A percentile compares a stretch with the other conserved stretches of the same genome.
Conservation (phyloP, 1,284 basidiomycete genomes). For the Testicularia cyperi region DNA sequence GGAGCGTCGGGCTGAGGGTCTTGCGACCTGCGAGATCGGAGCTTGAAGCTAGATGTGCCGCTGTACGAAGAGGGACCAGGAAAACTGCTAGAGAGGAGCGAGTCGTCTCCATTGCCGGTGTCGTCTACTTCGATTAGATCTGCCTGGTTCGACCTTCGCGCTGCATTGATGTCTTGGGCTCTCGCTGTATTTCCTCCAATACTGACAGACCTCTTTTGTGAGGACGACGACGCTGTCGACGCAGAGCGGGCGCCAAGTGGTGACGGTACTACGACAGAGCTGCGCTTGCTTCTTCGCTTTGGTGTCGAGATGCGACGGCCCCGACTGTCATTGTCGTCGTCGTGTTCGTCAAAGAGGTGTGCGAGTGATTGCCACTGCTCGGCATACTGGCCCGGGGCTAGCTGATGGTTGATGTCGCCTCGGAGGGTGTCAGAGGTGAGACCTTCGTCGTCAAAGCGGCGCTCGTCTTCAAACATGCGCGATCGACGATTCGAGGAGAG, state of each 20-base stretch:
- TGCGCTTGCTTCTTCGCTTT: conserved; percentile 16
- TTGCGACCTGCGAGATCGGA: conserved; percentile 16
- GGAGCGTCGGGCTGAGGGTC: too few relatives aligned
- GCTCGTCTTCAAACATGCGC: conserved; percentile 21
- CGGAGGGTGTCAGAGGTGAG: conserved; percentile 38
- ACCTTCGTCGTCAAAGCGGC: conserved; percentile 44
- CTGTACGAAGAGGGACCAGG: conserved; percentile 16
- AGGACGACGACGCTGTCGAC: neutral
- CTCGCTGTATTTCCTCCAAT: too few relatives aligned
- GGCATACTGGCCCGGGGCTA: conserved; percentile 32
- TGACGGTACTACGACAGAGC: conserved; percentile 6
- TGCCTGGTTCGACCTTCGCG: too few relatives aligned
- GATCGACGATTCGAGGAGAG: conserved; percentile 10
- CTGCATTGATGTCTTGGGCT: too few relatives aligned
- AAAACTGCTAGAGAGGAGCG: conserved; percentile 14
- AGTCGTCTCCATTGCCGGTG: conserved; percentile 27
- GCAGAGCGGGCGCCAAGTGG: too few relatives aligned
- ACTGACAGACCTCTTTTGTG: neutral
- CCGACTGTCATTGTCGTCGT: neutral
- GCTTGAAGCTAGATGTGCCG: conserved; percentile 23
- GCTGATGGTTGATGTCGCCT: conserved; percentile 15
- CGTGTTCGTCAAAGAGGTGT: conserved; percentile 32
- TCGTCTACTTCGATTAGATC: neutral
- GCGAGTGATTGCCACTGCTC: conserved; percentile 50
- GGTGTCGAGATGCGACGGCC: too few relatives aligned